Evolutionary conservation across 2,329 filamentous ascomycete species (phyloP).

Genomic region (Basipetospora chlamydospora): DNA sequence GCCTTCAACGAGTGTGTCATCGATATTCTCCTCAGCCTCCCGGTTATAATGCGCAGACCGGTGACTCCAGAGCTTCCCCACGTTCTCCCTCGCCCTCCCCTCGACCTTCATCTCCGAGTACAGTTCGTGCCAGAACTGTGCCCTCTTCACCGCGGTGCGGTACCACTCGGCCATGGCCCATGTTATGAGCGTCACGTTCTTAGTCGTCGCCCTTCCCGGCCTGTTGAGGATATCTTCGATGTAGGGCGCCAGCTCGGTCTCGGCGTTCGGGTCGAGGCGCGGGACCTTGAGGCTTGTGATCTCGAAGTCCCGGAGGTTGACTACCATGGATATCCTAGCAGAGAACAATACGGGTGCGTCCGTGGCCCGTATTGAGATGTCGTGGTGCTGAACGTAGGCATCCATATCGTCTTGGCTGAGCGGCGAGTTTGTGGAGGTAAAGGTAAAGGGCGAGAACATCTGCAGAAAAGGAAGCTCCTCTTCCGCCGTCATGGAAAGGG

Average conservation of each 20-base stretch:
- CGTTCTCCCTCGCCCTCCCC: conserved; percentile 16
- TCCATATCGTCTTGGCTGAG: conserved; percentile 19
- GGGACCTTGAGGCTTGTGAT: conserved; percentile 39
- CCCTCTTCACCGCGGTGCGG: conserved; percentile 43
- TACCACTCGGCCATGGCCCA: conserved; percentile 60
- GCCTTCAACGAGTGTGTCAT: conserved; percentile 9
- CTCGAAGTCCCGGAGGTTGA: conserved; percentile 36
- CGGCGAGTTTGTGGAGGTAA: conserved; percentile 38
- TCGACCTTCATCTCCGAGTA: conserved; percentile 33
- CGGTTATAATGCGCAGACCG: conserved; percentile 4
- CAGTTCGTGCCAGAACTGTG: conserved; percentile 46
- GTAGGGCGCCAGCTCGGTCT: conserved; percentile 41
- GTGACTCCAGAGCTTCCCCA: conserved; percentile 13
- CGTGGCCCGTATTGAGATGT: conserved; percentile 36
- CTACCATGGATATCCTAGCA: conserved; percentile 40
- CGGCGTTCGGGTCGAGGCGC: conserved; percentile 41
- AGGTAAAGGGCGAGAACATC: conserved; percentile 53
- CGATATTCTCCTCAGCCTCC: conserved; percentile 15
- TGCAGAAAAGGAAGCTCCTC: conserved; percentile 57
- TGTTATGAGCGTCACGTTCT: conserved; percentile 43
- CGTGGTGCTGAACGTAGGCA: conserved; percentile 32
- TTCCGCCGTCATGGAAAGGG: conserved; percentile 42
- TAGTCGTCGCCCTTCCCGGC: conserved; percentile 28
- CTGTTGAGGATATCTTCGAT: conserved; percentile 22
- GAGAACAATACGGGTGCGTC: conserved; percentile 24